Evolutionary conservation across 2,329 filamentous ascomycete species (phyloP), one percentile per base, ranked within the genome.

Genomic region (Sphaerulina vaccinii): DNA sequence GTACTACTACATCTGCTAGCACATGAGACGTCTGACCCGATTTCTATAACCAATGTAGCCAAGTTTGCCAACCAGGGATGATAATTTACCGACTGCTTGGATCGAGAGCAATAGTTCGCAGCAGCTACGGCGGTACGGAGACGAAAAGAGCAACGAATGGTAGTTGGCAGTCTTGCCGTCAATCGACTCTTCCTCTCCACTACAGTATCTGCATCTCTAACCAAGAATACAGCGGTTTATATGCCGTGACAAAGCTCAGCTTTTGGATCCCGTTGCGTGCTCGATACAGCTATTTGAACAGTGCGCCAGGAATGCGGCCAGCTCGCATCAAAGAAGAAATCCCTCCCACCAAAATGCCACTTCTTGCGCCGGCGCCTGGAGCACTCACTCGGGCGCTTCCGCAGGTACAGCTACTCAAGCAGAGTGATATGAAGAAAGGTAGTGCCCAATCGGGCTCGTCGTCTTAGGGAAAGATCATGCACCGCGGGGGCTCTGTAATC

Each of bases 361-460:
- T 41, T 46, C 57, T 42, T 47, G 42, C 38, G 52, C 47, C 19
- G n/a, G 37, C 46, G 45, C 45, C 38, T 16, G 33, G 48, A 58
- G 52, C 47, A 33, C 44, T 36, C 54, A 35, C 32, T 21, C 52
- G 49, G 47, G 41, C 50, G 42, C 41, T 54, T 38, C 35, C 54
- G 41, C 52, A 53, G 48, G 52, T 55, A 51, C 54, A 55, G 54
- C 45, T 57, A 54, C 54, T 55, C 54, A 54, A 59, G 49, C 53
- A 51, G 49, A 57, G 46, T 55, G 37, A 51, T 59, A 49, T 53
- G 51, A 56, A 56, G 54, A 56, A 59, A 59, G 41, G 55, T 50
- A 37, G 13, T 40, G 19, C 47, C 54, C 35, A 21, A 15, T 40
- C 41, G 41, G 47, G 51, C 22, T 51, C 43, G 32, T 47, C 24